These are phyloP conservation scores for Cutaneotrichosporon sp. DNA, from an alignment of 1,284 basidiomycete species.

Conservation along the genomic window DNA sequence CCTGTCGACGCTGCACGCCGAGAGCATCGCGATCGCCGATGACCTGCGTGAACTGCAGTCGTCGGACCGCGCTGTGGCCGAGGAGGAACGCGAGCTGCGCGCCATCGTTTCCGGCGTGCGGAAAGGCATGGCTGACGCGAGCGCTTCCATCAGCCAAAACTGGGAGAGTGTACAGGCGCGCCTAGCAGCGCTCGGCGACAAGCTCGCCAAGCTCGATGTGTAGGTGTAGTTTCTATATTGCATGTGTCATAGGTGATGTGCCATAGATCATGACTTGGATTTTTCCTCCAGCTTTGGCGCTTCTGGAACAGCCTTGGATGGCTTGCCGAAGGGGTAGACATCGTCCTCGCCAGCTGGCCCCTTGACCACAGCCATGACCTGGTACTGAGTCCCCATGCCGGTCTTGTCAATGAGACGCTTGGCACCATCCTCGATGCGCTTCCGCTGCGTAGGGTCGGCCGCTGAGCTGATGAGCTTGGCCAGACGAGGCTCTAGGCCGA, in stretches of 20 bases:
- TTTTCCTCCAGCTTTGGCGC: neutral
- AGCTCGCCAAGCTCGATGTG: conserved; percentile 33
- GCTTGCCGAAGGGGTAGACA: conserved; percentile 51
- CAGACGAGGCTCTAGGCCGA: conserved; percentile 68
- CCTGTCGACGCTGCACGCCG: conserved; percentile 75
- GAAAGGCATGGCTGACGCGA: conserved; percentile 70
- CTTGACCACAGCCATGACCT: conserved; percentile 56
- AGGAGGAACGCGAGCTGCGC: conserved; percentile 66
- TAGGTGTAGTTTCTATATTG: conserved; percentile 2
- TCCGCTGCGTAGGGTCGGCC: conserved; percentile 55
- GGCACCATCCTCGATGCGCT: conserved; percentile 55
- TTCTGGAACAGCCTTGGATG: neutral
- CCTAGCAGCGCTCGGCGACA: conserved; percentile 58
- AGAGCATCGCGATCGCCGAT: conserved; percentile 67
- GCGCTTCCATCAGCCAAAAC: conserved; percentile 67
- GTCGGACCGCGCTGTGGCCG: conserved; percentile 64
- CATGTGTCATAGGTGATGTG: conserved; percentile 1
- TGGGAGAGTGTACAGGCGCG: conserved; percentile 64
- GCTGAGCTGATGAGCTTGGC: conserved; percentile 59
- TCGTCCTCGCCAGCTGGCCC: conserved; percentile 29
- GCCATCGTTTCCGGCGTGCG: conserved; percentile 67
- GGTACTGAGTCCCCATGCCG: conserved; percentile 62
- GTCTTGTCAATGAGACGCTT: conserved; percentile 57
- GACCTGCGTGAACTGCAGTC: conserved; percentile 67
- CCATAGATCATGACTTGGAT: conserved; percentile 1